phyloP scores from a whole-genome alignment of 768 basidiomycete genomes.

The Xerocomus spinulosus region DNA sequence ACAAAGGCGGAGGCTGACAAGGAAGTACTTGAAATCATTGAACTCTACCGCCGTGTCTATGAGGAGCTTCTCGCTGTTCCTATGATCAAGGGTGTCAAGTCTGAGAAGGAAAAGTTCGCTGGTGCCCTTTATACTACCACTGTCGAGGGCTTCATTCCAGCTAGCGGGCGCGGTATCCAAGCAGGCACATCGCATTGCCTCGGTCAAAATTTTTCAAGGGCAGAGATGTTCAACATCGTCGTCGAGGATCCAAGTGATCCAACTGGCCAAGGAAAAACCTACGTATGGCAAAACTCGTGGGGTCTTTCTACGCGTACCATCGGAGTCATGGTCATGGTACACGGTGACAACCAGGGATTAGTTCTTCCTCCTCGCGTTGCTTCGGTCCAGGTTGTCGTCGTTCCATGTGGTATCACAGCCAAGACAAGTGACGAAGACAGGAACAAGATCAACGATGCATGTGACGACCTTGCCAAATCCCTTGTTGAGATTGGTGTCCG shows the following conservation, averaged over 20 bases:
- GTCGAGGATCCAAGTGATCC: conserved; percentile 90
- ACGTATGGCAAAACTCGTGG: conserved; percentile 99
- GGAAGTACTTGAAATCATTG: conserved; percentile 92
- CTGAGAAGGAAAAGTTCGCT: conserved; percentile 99
- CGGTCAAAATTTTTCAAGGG: conserved; percentile 95
- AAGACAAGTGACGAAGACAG: conserved; percentile 69
- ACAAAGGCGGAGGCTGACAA: conserved; percentile 85
- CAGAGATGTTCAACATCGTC: conserved; percentile 96
- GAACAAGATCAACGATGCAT: conserved; percentile 67
- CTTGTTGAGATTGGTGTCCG: conserved; percentile 72
- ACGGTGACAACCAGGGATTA: conserved; percentile 95
- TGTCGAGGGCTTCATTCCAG: conserved; percentile 95
- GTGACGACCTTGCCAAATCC: conserved; percentile 69
- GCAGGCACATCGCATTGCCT: conserved; percentile 97
- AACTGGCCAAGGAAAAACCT: conserved; percentile 60
- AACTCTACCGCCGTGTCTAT: conserved; percentile 92
- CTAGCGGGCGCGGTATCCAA: conserved; percentile 96
- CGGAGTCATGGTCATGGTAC: conserved; percentile 99
- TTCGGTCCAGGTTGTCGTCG: conserved; percentile 82
- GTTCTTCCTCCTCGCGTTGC: conserved; percentile 98
- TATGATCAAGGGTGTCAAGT: conserved; percentile 94
- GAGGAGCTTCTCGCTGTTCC: conserved; percentile 97
- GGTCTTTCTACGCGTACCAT: conserved; percentile 94
- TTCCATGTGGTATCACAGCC: conserved; percentile 92
- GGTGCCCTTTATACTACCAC: conserved; percentile 98